These are phyloP conservation scores for Magnolia changhungtana DNA, from an alignment of 164 flowering plant genomes.

Conservation along the genomic window DNA sequence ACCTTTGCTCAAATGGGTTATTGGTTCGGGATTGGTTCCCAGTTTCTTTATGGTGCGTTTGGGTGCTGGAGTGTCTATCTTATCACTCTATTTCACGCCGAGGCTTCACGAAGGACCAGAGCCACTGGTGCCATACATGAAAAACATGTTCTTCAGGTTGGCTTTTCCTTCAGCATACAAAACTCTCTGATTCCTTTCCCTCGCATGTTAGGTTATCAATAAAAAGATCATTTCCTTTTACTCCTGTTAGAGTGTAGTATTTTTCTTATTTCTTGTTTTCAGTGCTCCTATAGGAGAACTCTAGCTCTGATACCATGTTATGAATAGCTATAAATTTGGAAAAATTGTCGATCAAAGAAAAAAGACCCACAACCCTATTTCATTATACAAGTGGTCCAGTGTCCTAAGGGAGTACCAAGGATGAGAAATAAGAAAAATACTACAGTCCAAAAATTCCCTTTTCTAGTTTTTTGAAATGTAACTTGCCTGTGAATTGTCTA, in stretches of 20 bases:
- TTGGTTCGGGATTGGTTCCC: constrained; percentile 1
- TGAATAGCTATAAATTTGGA: too few species aligned
- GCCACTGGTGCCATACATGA: constrained; percentile 9
- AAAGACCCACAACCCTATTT: too few species aligned
- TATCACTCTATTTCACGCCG: constrained; percentile 9
- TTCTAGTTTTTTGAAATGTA: too few species aligned
- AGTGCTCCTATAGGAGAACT: too few species aligned
- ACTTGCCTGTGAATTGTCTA: too few species aligned
- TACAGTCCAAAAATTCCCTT: too few species aligned
- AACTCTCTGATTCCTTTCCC: not conserved
- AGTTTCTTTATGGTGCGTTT: constrained; percentile 10
- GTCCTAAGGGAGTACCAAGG: too few species aligned
- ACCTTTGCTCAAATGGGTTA: constrained; percentile 15
- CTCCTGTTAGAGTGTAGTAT: not conserved
- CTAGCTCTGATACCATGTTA: not conserved
- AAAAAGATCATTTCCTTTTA: not conserved
- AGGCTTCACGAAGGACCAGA: constrained; percentile 9
- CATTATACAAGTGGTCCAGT: too few species aligned
- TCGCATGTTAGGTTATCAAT: not conserved
- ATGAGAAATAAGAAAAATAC: too few species aligned
- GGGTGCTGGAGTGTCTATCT: constrained; percentile 15
- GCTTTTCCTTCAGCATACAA: not conserved
- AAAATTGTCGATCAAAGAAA: too few species aligned
- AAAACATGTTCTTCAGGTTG: constrained; percentile 10
- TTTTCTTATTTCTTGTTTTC: too few species aligned